phyloP scores from a whole-genome alignment of 2,329 filamentous ascomycete species.

The Ploettnerulaceae sp. region DNA sequence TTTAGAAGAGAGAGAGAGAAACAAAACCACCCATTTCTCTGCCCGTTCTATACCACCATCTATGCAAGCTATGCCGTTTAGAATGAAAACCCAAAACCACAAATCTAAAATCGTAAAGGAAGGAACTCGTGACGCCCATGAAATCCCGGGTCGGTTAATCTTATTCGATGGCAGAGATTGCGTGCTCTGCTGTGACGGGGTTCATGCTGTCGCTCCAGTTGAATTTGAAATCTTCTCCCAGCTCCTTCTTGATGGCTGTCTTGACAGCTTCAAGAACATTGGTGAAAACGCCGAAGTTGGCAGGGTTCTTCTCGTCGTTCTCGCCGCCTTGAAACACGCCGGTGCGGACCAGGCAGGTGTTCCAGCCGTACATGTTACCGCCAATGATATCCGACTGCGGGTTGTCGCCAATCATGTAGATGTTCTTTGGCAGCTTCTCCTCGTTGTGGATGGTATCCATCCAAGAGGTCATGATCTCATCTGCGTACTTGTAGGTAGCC shows the following conservation, averaged over 20 bases:
- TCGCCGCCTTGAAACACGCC: slow-evolving; percentile 74
- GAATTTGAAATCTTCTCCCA: slow-evolving; percentile 70
- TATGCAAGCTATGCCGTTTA: slow-evolving; percentile 4
- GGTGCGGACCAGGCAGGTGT: slow-evolving; percentile 72
- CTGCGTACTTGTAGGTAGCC: slow-evolving; percentile 75
- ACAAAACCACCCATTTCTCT: no score
- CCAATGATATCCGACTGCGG: slow-evolving; percentile 69
- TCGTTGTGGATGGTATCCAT: slow-evolving; percentile 73
- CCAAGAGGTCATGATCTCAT: slow-evolving; percentile 67
- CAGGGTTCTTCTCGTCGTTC: slow-evolving; percentile 72
- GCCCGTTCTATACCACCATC: slow-evolving; percentile 1
- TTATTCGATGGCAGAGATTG: slow-evolving; percentile 52
- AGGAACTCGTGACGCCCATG: not conserved
- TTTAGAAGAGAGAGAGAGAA: no score
- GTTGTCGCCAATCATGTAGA: slow-evolving; percentile 77
- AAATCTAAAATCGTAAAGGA: slow-evolving; percentile 8
- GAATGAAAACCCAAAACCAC: not conserved
- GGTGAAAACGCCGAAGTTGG: slow-evolving; percentile 69
- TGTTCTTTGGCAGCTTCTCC: slow-evolving; percentile 61
- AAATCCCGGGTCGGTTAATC: not conserved
- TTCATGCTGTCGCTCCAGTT: slow-evolving; percentile 68
- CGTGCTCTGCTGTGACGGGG: slow-evolving; percentile 53
- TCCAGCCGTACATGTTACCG: slow-evolving; percentile 79
- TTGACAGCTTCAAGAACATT: slow-evolving; percentile 69
- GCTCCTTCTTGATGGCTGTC: slow-evolving; percentile 61